These are phyloP conservation scores for Syzygium oleosum DNA, from an alignment of 345 rosid genomes.

Conservation along the genomic window DNA sequence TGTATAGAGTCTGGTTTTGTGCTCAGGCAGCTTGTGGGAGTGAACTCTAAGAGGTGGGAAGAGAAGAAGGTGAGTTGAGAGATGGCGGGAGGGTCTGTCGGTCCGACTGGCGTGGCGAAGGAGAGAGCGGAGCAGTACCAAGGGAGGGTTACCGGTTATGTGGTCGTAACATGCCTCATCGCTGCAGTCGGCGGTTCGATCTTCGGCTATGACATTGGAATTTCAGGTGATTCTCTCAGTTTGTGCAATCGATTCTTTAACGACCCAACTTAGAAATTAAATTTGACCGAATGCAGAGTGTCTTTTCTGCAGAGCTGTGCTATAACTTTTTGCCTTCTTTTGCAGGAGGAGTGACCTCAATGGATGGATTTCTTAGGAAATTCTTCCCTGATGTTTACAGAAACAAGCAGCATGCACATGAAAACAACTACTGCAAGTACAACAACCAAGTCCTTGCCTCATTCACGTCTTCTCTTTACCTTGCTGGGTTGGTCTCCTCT, in stretches of 20 bases:
- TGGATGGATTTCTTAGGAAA: conserved; percentile 65
- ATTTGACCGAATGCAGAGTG: not conserved
- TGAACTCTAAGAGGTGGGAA: not conserved
- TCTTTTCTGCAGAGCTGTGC: not conserved
- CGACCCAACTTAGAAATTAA: not conserved
- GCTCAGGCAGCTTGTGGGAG: not conserved
- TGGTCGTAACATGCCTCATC: conserved; percentile 53
- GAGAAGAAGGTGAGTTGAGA: not conserved
- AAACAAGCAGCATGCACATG: conserved; percentile 64
- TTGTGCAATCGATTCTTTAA: not conserved
- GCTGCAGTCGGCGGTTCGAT: conserved; percentile 87
- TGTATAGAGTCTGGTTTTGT: not conserved
- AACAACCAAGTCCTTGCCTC: conserved; percentile 70
- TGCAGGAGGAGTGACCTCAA: conserved; percentile 86
- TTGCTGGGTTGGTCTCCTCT: conserved; percentile 83
- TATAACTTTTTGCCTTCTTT: not conserved
- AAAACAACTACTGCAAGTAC: conserved; percentile 92
- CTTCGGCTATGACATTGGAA: conserved; percentile 89
- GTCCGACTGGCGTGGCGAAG: conserved; percentile 69
- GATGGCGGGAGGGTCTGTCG: conserved; percentile 82
- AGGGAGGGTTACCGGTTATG: conserved; percentile 70
- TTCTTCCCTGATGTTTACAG: conserved; percentile 61
- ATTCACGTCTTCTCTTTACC: conserved; percentile 85
- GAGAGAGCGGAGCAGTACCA: conserved; percentile 74
- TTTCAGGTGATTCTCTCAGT: conserved; percentile 44